Conservation (phyloP, 139 green algal genomes). For the Asterochloris erici region DNA sequence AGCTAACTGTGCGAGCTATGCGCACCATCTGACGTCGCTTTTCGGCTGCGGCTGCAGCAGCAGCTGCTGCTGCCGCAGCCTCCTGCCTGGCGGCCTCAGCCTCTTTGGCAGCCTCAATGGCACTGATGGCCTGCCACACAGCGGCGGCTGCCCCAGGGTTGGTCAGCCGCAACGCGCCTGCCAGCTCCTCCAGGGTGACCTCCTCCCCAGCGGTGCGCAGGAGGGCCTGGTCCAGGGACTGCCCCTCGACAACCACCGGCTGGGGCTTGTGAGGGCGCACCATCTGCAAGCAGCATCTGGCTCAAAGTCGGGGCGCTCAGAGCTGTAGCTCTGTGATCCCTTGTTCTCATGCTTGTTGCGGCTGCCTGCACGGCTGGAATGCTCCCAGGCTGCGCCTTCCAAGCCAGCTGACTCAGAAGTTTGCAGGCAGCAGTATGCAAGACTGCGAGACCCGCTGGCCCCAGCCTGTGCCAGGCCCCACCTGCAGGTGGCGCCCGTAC, state of each 20-base stretch:
- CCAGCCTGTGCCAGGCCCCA: neutral
- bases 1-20: too few species aligned
- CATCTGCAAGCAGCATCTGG: neutral
- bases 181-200: constrained; percentile 14
- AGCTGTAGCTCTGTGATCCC: neutral
- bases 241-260: neutral
- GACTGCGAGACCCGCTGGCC: neutral
- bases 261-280: constrained; percentile 12
- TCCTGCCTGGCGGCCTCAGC: neutral
- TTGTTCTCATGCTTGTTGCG: neutral
- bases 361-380: too few species aligned
- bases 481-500: neutral
- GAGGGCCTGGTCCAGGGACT: neutral
- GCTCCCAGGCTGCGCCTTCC: neutral
- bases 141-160: neutral
- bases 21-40: too few species aligned
- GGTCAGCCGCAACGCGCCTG: neutral
- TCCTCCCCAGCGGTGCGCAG: neutral
- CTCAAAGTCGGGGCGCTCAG: neutral
- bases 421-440: neutral
- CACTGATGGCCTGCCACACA: neutral
- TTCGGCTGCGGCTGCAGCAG: neutral
- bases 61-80: neutral
- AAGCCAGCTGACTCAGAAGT: neutral
- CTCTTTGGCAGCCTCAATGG: neutral